Base-by-base conservation (phyloP, 805 yeast genomes). In the Hanseniaspora taiwanica region DNA sequence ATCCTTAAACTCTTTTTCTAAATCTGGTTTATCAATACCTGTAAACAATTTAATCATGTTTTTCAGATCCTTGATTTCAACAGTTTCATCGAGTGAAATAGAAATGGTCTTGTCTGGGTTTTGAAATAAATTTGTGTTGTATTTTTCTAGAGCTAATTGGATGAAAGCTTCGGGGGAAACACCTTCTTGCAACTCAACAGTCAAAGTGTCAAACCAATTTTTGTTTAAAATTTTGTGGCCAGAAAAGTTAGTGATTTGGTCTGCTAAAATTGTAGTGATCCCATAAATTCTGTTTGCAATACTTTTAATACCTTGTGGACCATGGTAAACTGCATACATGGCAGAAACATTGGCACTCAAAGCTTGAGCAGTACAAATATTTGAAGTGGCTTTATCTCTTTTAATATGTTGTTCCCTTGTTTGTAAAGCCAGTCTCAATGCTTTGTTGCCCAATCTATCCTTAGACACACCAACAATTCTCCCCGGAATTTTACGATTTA, bases 361-460 rank as follows among this genome's bases (percentile, higher is more conserved):
- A 19, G 96, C 96, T 67, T 91, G 98, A 7, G 98, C 96, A 16
- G 98, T 91, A 66, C 98, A 91, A 44, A 91, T 91, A 59, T 91
- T 91, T 23, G 96, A 85, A 16, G 98, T 91, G 13, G 98, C 98
- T 64, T 83, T 87, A 59, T 91, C 98, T 60, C 98, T 76, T 61
- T 87, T 83, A 56, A 91, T 91, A 60, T 91, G 98, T 60, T 91
- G 98, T 61, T 91, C 98, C 64, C 98, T 81, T 4, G 98, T 91
- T 67, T 91, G 98, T 50, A 91, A 71, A 3, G 98, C 97, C 51
- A 91, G 69, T 59, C 98, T 75, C 45, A 80, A 70, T 3, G 96
- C 97, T n/a, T 71, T 74, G 48, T 81, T 76, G 17, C 96, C 96
- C 40, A 87, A 66, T 54, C 97, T 72, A 59, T 89, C 98, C 58